phyloP scores from a whole-genome alignment of 495 filamentous ascomycete species.

The Hypoxylon rickii region DNA sequence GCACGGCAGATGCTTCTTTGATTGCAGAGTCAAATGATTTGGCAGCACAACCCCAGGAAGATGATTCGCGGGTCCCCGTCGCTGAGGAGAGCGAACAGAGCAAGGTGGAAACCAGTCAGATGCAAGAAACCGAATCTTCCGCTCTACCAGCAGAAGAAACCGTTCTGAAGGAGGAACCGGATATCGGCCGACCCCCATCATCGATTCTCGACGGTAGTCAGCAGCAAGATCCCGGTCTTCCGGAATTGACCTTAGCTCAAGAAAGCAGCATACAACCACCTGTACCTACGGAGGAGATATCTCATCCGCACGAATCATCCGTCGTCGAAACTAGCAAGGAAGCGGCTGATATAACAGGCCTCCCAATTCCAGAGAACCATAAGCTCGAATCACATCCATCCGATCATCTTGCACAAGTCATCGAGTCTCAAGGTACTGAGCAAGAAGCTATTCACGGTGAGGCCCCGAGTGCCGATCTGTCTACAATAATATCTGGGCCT shows the following conservation, averaged over 20 bases:
- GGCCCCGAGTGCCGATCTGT: conserved; percentile 10
- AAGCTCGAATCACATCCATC: conserved; percentile 4
- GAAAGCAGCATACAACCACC: conserved; percentile 3
- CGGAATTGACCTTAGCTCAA: conserved; percentile 4
- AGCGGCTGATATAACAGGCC: not conserved
- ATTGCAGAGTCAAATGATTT: conserved; percentile 7
- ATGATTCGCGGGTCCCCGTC: not conserved
- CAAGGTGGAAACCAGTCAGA: conserved; percentile 35
- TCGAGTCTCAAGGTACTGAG: conserved; percentile 5
- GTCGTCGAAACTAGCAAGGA: not conserved
- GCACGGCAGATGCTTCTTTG: conserved; percentile 1
- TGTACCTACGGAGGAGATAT: conserved; percentile 4
- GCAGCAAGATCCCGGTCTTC: not conserved
- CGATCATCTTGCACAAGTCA: not conserved
- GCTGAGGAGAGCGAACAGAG: conserved; percentile 39
- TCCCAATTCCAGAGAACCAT: not conserved
- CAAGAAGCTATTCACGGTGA: conserved; percentile 7
- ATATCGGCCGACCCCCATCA: conserved; percentile 5
- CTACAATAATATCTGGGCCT: not conserved
- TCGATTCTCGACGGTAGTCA: conserved; percentile 6
- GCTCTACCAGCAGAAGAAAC: not conserved
- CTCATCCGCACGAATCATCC: not conserved
- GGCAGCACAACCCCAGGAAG: conserved; percentile 8
- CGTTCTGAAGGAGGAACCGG: not conserved
- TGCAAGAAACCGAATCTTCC: conserved; percentile 14